phyloP scores from a whole-genome alignment of 139 green algal species.

The Auxenochlorella protothecoides region DNA sequence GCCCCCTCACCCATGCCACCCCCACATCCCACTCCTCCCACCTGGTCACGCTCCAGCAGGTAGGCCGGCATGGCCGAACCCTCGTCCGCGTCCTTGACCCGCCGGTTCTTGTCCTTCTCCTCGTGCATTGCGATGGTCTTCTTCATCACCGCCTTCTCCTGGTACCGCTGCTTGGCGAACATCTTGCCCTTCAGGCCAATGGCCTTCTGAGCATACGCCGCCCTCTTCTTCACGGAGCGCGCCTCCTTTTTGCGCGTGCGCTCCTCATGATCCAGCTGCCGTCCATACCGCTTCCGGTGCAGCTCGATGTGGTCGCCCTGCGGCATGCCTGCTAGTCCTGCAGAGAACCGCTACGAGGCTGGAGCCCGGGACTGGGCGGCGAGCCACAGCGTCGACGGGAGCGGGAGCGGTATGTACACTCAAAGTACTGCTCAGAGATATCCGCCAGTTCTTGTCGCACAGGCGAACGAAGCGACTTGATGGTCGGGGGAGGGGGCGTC shows the following conservation, averaged over 20 bases:
- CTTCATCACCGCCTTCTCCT: slow-evolving; percentile 97
- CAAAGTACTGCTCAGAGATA: not conserved
- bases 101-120: slow-evolving; percentile 86
- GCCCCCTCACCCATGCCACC: not conserved
- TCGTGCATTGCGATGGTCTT: slow-evolving; percentile 98
- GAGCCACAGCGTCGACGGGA: too few relatives aligned
- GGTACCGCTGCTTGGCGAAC: slow-evolving; percentile 91
- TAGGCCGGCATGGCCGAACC: slow-evolving; percentile 91
- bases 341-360: not conserved
- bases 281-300: slow-evolving; percentile 87
- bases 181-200: slow-evolving; percentile 96
- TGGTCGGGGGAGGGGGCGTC: not conserved
- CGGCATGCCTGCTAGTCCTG: slow-evolving; percentile 47
- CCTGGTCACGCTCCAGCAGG: slow-evolving; percentile 95
- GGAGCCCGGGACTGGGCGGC: not conserved
- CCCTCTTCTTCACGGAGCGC: slow-evolving; percentile 79
- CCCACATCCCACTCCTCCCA: slow-evolving; percentile 6
- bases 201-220: slow-evolving; percentile 67
- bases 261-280: slow-evolving; percentile 79
- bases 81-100: slow-evolving; percentile 73
- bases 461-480: not conserved
- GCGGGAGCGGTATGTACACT: not conserved
- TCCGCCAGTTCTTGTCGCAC: not conserved
- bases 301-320: slow-evolving; percentile 99
- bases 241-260: slow-evolving; percentile 92